Percentiles rank a stretch among this genome's conserved stretches.
phyloP scores from a whole-genome alignment of 257 asterid species.

The Asclepias syriaca region DNA sequence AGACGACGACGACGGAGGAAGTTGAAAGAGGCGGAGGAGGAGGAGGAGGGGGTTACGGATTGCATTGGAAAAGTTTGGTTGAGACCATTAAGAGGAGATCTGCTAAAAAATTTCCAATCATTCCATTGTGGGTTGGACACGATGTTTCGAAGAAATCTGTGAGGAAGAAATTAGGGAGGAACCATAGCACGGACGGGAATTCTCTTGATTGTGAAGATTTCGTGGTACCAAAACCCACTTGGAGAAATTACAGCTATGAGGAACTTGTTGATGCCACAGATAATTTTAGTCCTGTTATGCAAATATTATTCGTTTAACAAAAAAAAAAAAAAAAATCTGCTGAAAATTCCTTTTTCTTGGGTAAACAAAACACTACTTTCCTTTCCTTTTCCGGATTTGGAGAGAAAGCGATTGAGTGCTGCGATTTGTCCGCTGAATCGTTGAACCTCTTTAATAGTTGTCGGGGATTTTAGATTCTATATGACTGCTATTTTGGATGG shows the following conservation, averaged over 20 bases:
- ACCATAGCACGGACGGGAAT: constrained; percentile 48
- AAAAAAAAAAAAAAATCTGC: too few relatives aligned
- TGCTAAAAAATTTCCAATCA: constrained; percentile 27
- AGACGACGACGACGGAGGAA: constrained; percentile 3
- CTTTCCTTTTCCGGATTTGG: not conserved
- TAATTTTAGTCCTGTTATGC: constrained; percentile 53
- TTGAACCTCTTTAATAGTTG: too few relatives aligned
- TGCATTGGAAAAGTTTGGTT: constrained; percentile 58
- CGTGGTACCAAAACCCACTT: constrained; percentile 64
- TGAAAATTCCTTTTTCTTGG: not conserved
- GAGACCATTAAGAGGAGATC: constrained; percentile 53
- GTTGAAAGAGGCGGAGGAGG: not conserved
- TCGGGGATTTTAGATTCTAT: too few relatives aligned
- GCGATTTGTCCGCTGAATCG: too few relatives aligned
- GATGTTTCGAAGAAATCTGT: constrained; percentile 43
- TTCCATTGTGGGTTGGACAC: constrained; percentile 26
- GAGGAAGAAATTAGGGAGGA: constrained; percentile 45
- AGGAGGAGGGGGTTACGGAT: constrained; percentile 19
- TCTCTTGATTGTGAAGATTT: constrained; percentile 43
- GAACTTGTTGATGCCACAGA: constrained; percentile 66
- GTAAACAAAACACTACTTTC: too few relatives aligned
- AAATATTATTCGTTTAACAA: not conserved
- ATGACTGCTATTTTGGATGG: too few relatives aligned
- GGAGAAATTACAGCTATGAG: constrained; percentile 55
- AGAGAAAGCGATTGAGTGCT: too few relatives aligned